Evolutionary conservation across 345 rosid genomes (phyloP), one percentile per base, ranked within the genome.

Genomic region (Firmiana major): DNA sequence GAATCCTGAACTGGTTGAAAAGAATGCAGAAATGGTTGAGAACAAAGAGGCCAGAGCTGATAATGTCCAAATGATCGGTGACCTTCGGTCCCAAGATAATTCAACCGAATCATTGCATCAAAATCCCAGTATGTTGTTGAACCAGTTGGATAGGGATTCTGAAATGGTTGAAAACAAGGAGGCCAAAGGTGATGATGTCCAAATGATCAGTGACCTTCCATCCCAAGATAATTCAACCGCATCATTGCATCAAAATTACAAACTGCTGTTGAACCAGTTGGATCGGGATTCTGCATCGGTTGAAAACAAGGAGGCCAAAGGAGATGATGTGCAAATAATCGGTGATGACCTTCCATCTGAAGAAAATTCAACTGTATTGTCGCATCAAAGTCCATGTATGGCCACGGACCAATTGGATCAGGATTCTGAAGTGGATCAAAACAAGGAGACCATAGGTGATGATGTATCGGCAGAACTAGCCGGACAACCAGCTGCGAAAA

Each of bases 401-500:
- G 38, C 7, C 3, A 3, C 28, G 75, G 19, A 51, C 62, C 62
- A 31, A 21, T 17, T 51, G 28, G 3, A 26, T 60, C 64, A 28
- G 64, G 64, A 71, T 51, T 10, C 13, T 5, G 17, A 49, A 19
- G 9, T 51, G 62, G 46, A 31, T 71, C 85, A 64, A n/a, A 80
- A 74, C 74, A 62, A 48, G 67, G 68, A 68, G 78, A 62, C 74
- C 31, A 26, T 11, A 13, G 22, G 38, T 24, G 81, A 70, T 28
- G 72, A 65, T 57, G 53, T 22, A 28, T 28, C 54, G 43, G 72
- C 79, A 66, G 90, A 80, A 43, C 67, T 69, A 42, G 80, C 78
- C 13, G 97, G 82, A 77, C 76, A 86, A 67, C 87, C 80, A 81
- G 85, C 85, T 80, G 83, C 91, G 12, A 94, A 94, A 83, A 85